Conservation (phyloP, 1,284 basidiomycete species). For the Sphagnurus paluster region DNA sequence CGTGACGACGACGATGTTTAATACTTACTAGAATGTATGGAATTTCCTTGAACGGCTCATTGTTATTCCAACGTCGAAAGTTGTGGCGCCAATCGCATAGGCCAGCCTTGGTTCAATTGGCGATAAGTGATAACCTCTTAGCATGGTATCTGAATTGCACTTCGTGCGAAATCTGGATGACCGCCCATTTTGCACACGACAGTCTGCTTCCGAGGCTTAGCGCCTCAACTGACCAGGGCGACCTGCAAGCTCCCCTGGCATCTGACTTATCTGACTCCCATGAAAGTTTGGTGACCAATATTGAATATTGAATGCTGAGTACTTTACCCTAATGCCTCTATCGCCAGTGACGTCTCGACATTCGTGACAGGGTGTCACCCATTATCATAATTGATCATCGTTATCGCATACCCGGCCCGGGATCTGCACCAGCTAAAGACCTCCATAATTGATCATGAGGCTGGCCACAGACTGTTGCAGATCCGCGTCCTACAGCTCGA, state of each 20-base stretch:
- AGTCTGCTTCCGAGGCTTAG: too few relatives aligned
- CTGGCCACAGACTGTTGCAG: not conserved
- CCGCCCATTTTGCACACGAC: not conserved
- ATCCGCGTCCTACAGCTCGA: not conserved
- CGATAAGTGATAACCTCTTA: not conserved
- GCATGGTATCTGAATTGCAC: not conserved
- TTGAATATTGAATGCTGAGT: not conserved
- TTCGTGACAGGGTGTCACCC: too few relatives aligned
- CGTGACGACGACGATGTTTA: constrained; percentile 1
- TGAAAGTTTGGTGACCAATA: too few relatives aligned
- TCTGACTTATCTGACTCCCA: not conserved
- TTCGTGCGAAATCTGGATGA: not conserved
- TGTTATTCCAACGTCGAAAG: too few relatives aligned
- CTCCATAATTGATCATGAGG: not conserved
- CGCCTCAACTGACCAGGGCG: not conserved
- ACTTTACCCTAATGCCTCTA: not conserved
- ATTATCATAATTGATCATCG: not conserved
- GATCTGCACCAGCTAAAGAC: not conserved
- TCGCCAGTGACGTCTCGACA: too few relatives aligned
- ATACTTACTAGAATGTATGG: constrained; percentile 3
- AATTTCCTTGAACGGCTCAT: not conserved
- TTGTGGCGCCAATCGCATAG: too few relatives aligned
- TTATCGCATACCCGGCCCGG: not conserved
- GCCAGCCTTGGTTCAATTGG: too few relatives aligned
- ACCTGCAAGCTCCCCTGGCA: not conserved